These are phyloP conservation scores for Sequoiadendron giganteum DNA, from an alignment of 75 land plant genomes.

Conservation along the genomic window DNA sequence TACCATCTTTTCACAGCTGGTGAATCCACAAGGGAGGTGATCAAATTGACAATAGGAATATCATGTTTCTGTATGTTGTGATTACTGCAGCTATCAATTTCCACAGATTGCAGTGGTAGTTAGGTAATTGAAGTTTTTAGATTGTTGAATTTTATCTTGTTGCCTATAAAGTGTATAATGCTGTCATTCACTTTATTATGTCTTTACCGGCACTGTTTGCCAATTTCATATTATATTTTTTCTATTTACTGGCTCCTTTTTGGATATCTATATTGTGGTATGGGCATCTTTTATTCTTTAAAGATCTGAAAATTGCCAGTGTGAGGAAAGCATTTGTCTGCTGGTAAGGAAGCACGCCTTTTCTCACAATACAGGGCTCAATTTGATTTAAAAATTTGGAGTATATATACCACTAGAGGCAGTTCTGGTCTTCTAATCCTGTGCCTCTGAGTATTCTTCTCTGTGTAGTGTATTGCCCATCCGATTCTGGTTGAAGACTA, in stretches of 20 bases:
- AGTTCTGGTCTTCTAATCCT: not conserved
- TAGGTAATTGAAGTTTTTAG: not conserved
- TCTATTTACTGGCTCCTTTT: not conserved
- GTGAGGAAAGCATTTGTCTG: conserved; percentile 3
- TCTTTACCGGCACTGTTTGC: not conserved
- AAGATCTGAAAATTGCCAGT: not conserved
- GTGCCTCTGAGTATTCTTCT: not conserved
- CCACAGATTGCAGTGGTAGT: not conserved
- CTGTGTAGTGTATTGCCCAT: not conserved
- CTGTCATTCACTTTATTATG: not conserved
- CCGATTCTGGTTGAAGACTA: not conserved
- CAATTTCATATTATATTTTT: not conserved
- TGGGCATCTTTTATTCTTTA: not conserved
- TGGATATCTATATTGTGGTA: not conserved
- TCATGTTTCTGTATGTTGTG: not conserved
- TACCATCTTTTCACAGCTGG: conserved; percentile 69
- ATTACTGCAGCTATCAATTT: not conserved
- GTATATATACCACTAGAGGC: not conserved
- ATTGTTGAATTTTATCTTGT: not conserved
- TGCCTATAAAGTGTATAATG: not conserved
- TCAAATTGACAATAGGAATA: not conserved
- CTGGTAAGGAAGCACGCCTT: not conserved
- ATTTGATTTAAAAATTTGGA: not conserved
- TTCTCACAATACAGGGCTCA: not conserved
- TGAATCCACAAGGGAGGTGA: conserved; percentile 70